These are phyloP conservation scores for Zasmidium angulare DNA, from an alignment of 2,329 filamentous ascomycete genomes.

Conservation along the genomic window DNA sequence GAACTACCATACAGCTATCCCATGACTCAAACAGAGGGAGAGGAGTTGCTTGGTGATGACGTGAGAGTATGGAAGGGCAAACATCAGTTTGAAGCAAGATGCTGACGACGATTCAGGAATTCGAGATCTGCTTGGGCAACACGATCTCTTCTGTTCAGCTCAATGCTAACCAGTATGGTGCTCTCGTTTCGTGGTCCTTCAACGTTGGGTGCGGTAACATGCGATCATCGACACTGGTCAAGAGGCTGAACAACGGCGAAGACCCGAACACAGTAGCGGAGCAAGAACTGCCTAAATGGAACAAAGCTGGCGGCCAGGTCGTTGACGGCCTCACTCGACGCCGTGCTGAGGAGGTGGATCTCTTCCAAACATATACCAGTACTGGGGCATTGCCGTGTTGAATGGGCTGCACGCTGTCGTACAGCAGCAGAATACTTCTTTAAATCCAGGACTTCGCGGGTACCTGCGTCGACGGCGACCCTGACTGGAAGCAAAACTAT, in stretches of 20 bases:
- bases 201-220: slow-evolving; percentile 16
- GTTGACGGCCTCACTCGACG: slow-evolving; percentile 9
- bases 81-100: neutral
- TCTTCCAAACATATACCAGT: slow-evolving; percentile 11
- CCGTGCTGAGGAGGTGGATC: slow-evolving; percentile 10
- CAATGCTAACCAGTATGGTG: slow-evolving; percentile 15
- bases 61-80: neutral
- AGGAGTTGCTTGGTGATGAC: slow-evolving; percentile 9
- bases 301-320: slow-evolving; percentile 9
- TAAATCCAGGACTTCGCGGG: neutral
- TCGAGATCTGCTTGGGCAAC: slow-evolving; percentile 10
- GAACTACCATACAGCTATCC: slow-evolving; percentile 8
- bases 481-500: neutral
- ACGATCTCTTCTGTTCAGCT: slow-evolving; percentile 8
- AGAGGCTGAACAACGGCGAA: slow-evolving; percentile 11
- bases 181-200: slow-evolving; percentile 15
- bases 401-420: too few species aligned
- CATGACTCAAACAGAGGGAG: slow-evolving; percentile 8
- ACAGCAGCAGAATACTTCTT: neutral
- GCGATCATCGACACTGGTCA: slow-evolving; percentile 11
- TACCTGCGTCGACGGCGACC: neutral
- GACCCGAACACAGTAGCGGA: slow-evolving; percentile 10
- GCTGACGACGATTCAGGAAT: slow-evolving; percentile 1
- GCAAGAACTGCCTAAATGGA: slow-evolving; percentile 15
- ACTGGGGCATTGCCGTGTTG: slow-evolving; percentile 11